phyloP scores from a whole-genome alignment of 2,329 filamentous ascomycete genomes.

The Exophiala aquamarina region DNA sequence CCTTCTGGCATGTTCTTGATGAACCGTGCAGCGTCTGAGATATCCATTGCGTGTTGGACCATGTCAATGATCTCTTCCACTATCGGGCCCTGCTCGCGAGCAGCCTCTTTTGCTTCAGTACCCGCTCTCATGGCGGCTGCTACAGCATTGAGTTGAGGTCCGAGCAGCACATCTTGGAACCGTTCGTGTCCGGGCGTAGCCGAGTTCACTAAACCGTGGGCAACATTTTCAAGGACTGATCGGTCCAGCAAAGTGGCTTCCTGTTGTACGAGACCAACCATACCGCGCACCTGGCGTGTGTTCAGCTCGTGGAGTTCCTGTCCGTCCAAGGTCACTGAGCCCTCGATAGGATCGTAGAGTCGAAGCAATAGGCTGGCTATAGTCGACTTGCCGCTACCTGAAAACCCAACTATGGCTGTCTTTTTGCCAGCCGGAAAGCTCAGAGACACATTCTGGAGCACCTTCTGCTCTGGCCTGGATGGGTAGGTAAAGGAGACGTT shows the following conservation, averaged over 20 bases:
- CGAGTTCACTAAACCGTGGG: constrained; percentile 47
- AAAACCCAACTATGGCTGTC: constrained; percentile 50
- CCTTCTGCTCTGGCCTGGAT: constrained; percentile 36
- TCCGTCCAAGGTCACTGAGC: constrained; percentile 33
- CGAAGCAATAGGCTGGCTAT: constrained; percentile 37
- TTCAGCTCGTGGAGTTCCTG: constrained; percentile 35
- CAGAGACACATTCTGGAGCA: constrained; percentile 35
- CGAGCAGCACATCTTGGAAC: constrained; percentile 28
- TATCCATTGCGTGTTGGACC: constrained; percentile 40
- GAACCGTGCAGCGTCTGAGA: constrained; percentile 61
- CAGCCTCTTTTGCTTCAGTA: constrained; percentile 3
- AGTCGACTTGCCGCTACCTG: constrained; percentile 55
- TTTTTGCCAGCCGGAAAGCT: constrained; percentile 36
- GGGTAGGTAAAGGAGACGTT: constrained; percentile 38
- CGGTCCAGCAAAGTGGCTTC: constrained; percentile 53
- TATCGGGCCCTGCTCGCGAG: constrained; percentile 28
- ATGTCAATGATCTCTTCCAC: constrained; percentile 56
- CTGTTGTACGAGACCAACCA: constrained; percentile 48
- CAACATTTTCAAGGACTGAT: constrained; percentile 56
- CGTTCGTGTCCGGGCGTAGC: constrained; percentile 29
- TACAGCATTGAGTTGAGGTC: constrained; percentile 3
- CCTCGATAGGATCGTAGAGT: constrained; percentile 37
- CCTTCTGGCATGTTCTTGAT: constrained; percentile 54
- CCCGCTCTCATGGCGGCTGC: constrained; percentile 12
- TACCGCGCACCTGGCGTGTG: constrained; percentile 35